Conservation (phyloP, 1,284 basidiomycete genomes). For the Pseudomicrostroma phylloplanum region DNA sequence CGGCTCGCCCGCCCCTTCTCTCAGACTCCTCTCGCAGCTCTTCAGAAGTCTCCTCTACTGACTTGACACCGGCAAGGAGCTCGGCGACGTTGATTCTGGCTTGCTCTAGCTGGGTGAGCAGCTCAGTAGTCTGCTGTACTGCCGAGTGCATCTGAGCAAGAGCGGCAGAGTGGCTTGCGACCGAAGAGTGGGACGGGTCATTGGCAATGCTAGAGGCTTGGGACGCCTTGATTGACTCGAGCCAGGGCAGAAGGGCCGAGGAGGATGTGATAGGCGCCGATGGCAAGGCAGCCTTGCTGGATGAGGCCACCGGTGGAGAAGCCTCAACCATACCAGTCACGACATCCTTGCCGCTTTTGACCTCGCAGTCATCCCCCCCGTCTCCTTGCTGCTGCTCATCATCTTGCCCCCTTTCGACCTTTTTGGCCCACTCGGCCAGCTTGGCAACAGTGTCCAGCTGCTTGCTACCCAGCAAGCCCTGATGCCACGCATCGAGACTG, state of each 20-base stretch:
- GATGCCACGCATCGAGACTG: constrained; percentile 1
- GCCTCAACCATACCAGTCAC: background rate
- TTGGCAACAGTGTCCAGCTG: background rate
- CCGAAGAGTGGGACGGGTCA: background rate
- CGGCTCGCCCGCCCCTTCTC: constrained; percentile 12
- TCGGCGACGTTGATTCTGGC: constrained; percentile 36
- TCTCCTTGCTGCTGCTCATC: no score
- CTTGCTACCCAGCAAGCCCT: background rate
- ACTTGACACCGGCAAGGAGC: constrained; percentile 34
- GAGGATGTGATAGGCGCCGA: constrained; percentile 2
- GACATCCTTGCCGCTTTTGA: background rate
- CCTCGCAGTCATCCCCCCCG: background rate
- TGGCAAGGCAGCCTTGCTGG: background rate
- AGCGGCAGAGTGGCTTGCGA: background rate
- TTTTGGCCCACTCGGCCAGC: background rate
- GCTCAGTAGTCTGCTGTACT: background rate
- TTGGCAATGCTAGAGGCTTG: background rate
- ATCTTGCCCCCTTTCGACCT: background rate
- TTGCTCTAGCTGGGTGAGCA: constrained; percentile 29
- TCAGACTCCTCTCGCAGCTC: constrained; percentile 42
- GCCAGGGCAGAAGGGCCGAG: constrained; percentile 2
- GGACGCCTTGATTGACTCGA: background rate
- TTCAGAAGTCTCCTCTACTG: constrained; percentile 36
- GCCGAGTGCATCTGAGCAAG: background rate
- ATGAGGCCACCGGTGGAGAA: background rate